These are phyloP conservation scores for Alectoria sarmentosa DNA, from an alignment of 495 filamentous ascomycete species.

Conservation along the genomic window DNA sequence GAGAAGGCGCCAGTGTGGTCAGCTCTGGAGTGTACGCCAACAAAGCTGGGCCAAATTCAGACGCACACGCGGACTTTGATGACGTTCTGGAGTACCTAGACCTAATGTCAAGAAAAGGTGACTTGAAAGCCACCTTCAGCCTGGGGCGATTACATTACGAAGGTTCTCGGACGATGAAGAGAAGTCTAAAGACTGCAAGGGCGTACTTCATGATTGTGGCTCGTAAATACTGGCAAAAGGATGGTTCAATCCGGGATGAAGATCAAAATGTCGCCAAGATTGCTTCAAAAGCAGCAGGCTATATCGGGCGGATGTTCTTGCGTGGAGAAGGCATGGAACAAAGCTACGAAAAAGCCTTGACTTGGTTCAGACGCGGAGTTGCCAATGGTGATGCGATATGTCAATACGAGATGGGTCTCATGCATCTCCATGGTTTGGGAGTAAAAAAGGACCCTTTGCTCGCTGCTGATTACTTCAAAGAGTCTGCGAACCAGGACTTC, in stretches of 20 bases:
- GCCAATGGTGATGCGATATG: constrained; percentile 75
- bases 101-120: constrained; percentile 87
- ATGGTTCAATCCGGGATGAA: constrained; percentile 52
- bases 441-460: constrained; percentile 63
- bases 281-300: constrained; percentile 84
- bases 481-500: constrained; percentile 77
- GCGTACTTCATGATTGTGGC: constrained; percentile 78
- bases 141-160: constrained; percentile 88
- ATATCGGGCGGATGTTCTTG: constrained; percentile 86
- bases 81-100: constrained; percentile 94
- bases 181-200: constrained; percentile 67
- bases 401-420: constrained; percentile 76
- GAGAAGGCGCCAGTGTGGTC: constrained; percentile 84
- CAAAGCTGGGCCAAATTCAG: constrained; percentile 59
- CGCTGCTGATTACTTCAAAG: constrained; percentile 74
- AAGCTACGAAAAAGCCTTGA: constrained; percentile 62
- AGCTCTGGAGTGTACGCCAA: constrained; percentile 84
- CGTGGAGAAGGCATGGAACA: constrained; percentile 86
- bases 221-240: constrained; percentile 80
- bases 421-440: constrained; percentile 82
- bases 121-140: constrained; percentile 85
- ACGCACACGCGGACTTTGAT: constrained; percentile 75
- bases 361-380: constrained; percentile 84
- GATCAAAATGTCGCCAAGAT: constrained; percentile 63
- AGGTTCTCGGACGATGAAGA: constrained; percentile 65